Conservation (phyloP, 495 filamentous ascomycete species). For the Staphylotrichum longicolle region DNA sequence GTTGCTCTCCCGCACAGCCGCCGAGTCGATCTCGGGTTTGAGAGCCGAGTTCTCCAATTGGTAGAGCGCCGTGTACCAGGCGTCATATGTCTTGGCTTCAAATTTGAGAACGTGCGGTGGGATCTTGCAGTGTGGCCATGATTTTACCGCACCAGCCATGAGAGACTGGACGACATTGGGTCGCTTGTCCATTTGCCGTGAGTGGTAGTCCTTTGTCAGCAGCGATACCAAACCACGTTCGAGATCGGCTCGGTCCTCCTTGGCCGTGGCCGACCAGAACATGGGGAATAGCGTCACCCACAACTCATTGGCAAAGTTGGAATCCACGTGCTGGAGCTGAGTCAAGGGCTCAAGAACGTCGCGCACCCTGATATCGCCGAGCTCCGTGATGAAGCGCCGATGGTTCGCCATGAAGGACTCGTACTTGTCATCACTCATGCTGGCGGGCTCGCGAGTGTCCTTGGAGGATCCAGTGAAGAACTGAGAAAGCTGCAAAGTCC, state of each 20-base stretch:
- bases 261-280: slow-evolving; percentile 83
- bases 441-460: slow-evolving; percentile 66
- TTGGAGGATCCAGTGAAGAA: slow-evolving; percentile 67
- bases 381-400: slow-evolving; percentile 73
- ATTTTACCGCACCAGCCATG: slow-evolving; percentile 76
- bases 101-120: slow-evolving; percentile 96
- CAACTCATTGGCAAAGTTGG: slow-evolving; percentile 72
- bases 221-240: slow-evolving; percentile 83
- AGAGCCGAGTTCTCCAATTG: slow-evolving; percentile 84
- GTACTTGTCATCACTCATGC: slow-evolving; percentile 77
- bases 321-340: slow-evolving; percentile 92
- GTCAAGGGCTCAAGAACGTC: slow-evolving; percentile 87
- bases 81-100: slow-evolving; percentile 84
- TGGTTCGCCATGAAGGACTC: slow-evolving; percentile 77
- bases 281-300: slow-evolving; percentile 91
- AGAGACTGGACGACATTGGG: slow-evolving; percentile 93
- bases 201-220: slow-evolving; percentile 92
- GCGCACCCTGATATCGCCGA: slow-evolving; percentile 77
- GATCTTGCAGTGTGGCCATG: slow-evolving; percentile 81
- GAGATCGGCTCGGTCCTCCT: slow-evolving; percentile 86
- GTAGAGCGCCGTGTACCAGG: slow-evolving; percentile 86
- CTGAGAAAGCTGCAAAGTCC: slow-evolving; percentile 64
- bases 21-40: slow-evolving; percentile 77
- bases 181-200: slow-evolving; percentile 85
- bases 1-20: slow-evolving; percentile 83